These are phyloP conservation scores for Xylariaceae sp. DNA, from an alignment of 2,329 filamentous ascomycete genomes.

Conservation along the genomic window DNA sequence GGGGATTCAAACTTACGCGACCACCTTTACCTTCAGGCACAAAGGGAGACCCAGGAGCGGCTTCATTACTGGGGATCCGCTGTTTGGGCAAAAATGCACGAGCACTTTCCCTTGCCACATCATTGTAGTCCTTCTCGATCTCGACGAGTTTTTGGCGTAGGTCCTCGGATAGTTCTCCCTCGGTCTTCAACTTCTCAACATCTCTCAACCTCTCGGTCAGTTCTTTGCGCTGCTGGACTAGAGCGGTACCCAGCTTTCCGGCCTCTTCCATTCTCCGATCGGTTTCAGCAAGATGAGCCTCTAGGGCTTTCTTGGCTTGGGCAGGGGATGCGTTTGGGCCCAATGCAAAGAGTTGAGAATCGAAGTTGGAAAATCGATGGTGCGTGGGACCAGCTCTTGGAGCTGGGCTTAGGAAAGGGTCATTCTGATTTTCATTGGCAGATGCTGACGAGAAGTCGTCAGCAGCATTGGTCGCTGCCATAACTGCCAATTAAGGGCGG, in stretches of 20 bases:
- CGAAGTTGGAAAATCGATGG: conserved; percentile 78
- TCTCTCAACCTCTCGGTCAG: conserved; percentile 78
- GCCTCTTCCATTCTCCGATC: conserved; percentile 88
- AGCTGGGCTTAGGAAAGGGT: conserved; percentile 53
- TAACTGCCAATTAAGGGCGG: conserved; percentile 21
- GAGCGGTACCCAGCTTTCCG: conserved; percentile 75
- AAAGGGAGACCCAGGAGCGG: conserved; percentile 46
- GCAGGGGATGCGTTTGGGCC: conserved; percentile 74
- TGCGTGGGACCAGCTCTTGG: conserved; percentile 38
- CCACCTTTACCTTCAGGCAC: conserved; percentile 48
- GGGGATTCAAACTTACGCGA: conserved; percentile 40
- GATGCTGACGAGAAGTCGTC: conserved; percentile 36
- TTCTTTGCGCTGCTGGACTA: conserved; percentile 82
- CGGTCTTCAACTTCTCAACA: conserved; percentile 71
- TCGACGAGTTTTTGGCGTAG: conserved; percentile 78
- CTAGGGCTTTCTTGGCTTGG: conserved; percentile 82
- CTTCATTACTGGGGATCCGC: conserved; percentile 68
- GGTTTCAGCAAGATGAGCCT: conserved; percentile 89
- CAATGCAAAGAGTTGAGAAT: conserved; percentile 73
- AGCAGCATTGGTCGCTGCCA: conserved; percentile 40
- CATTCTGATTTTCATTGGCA: conserved; percentile 33
- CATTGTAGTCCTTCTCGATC: conserved; percentile 92
- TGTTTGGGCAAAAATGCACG: conserved; percentile 84
- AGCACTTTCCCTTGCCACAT: conserved; percentile 84
- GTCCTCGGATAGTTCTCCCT: conserved; percentile 77